phyloP scores from a whole-genome alignment of 352 stramenopile species.

The Globisporangium echinulatum region DNA sequence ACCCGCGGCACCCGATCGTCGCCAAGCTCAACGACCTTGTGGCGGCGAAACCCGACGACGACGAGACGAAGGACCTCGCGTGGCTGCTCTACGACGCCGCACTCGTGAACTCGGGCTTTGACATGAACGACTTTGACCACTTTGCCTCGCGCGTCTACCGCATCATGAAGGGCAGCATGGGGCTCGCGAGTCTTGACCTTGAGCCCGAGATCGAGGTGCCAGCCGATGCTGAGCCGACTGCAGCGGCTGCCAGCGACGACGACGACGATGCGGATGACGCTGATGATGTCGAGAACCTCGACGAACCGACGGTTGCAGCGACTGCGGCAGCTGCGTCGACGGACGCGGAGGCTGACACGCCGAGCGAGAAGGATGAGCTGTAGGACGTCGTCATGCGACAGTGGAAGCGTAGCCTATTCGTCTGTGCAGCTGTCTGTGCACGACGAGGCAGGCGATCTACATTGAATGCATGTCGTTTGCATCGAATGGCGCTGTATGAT shows the following conservation, averaged over 20 bases:
- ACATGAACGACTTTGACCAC: conserved; percentile 90
- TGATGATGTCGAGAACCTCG: conserved; percentile 26
- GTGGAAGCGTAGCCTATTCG: neutral
- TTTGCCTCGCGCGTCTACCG: conserved; percentile 92
- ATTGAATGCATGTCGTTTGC: neutral
- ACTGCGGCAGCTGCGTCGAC: conserved; percentile 10
- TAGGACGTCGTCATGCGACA: conserved; percentile 16
- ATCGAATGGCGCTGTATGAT: too few relatives aligned
- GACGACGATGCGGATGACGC: conserved; percentile 37
- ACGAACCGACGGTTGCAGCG: conserved; percentile 27
- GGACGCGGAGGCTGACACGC: conserved; percentile 3
- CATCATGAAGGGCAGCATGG: conserved; percentile 91
- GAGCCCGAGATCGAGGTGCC: conserved; percentile 95
- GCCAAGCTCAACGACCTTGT: conserved; percentile 91
- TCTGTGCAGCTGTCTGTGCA: neutral
- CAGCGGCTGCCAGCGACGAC: neutral
- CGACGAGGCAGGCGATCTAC: too few relatives aligned
- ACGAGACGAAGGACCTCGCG: conserved; percentile 91
- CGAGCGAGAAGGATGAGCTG: conserved; percentile 69
- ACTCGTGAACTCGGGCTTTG: conserved; percentile 96
- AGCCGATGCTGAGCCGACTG: conserved; percentile 39
- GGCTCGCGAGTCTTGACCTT: conserved; percentile 87
- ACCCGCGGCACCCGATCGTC: conserved; percentile 98
- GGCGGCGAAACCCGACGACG: conserved; percentile 47
- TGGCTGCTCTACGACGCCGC: conserved; percentile 98